These are phyloP conservation scores for Mangifera indica DNA, from an alignment of 345 rosid genomes.

Conservation along the genomic window DNA sequence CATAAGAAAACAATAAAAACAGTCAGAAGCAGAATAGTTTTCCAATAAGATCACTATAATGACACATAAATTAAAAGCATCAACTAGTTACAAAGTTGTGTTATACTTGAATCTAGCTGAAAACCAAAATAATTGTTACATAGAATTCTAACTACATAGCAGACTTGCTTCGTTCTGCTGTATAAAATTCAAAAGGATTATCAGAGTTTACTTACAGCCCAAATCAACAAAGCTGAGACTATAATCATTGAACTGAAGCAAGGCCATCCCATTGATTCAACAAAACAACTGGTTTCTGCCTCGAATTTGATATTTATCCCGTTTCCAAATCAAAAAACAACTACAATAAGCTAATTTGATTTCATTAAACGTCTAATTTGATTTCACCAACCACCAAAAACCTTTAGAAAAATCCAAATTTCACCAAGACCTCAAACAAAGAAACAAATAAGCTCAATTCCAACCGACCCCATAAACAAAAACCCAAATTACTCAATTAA, in stretches of 20 bases:
- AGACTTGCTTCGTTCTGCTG: no score
- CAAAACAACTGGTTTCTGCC: neutral
- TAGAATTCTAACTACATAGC: no score
- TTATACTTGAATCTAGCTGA: neutral
- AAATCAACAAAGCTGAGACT: no score
- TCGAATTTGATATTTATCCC: neutral
- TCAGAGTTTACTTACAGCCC: no score
- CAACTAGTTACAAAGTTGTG: neutral
- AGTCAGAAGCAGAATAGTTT: slow-evolving; percentile 1
- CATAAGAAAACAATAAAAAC: slow-evolving; percentile 5
- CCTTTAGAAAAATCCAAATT: neutral
- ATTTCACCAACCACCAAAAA: neutral
- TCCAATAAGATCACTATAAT: neutral
- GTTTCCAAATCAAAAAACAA: neutral
- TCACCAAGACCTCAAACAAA: slow-evolving; percentile 4
- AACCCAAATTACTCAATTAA: neutral
- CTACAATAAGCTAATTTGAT: neutral
- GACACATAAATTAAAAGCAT: neutral
- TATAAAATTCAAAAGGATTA: no score
- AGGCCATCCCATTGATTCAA: neutral
- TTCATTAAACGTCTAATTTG: neutral
- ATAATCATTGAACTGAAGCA: no score
- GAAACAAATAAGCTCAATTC: neutral
- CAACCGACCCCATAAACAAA: neutral
- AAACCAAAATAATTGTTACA: neutral